A percentile compares a stretch with the other conserved stretches of the same genome.
Conservation (phyloP, 768 basidiomycete species). For the Pisolithus marmoratus region DNA sequence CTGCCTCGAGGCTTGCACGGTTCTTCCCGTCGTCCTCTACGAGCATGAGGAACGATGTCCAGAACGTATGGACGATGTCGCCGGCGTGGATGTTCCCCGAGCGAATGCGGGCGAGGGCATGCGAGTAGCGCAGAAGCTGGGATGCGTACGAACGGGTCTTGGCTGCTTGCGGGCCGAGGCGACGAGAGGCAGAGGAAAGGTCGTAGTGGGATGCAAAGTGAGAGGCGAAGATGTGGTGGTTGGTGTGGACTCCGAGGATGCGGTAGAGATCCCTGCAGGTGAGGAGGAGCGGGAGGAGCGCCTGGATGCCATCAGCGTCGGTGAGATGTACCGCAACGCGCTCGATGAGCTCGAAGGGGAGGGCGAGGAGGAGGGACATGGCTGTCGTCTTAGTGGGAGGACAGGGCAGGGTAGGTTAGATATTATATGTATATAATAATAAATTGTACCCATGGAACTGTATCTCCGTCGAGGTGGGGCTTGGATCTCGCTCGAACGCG, state of each 20-base stretch:
- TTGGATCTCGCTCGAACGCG: no score
- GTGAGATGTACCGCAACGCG: slow-evolving; percentile 44
- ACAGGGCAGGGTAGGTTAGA: neutral
- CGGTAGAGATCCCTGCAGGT: slow-evolving; percentile 36
- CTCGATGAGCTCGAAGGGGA: slow-evolving; percentile 45
- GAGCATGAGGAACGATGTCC: slow-evolving; percentile 49
- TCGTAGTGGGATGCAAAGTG: slow-evolving; percentile 60
- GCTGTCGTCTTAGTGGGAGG: neutral
- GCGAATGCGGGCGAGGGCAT: slow-evolving; percentile 27
- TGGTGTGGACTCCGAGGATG: slow-evolving; percentile 23
- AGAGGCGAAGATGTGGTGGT: slow-evolving; percentile 40
- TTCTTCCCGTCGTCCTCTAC: slow-evolving; percentile 68
- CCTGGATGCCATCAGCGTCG: neutral
- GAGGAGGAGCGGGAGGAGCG: slow-evolving; percentile 44
- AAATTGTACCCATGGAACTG: no score
- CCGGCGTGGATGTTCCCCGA: slow-evolving; percentile 28
- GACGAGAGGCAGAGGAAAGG: slow-evolving; percentile 40
- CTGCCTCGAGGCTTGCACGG: slow-evolving; percentile 47
- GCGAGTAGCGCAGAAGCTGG: slow-evolving; percentile 37
- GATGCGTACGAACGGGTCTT: slow-evolving; percentile 32
- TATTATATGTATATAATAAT: no score
- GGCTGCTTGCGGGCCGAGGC: slow-evolving; percentile 38
- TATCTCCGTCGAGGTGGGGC: no score
- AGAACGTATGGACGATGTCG: slow-evolving; percentile 32
- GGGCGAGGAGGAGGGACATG: neutral